Conservation (phyloP, 1,139 yeast species). For the Suhomyces terraborum region DNA sequence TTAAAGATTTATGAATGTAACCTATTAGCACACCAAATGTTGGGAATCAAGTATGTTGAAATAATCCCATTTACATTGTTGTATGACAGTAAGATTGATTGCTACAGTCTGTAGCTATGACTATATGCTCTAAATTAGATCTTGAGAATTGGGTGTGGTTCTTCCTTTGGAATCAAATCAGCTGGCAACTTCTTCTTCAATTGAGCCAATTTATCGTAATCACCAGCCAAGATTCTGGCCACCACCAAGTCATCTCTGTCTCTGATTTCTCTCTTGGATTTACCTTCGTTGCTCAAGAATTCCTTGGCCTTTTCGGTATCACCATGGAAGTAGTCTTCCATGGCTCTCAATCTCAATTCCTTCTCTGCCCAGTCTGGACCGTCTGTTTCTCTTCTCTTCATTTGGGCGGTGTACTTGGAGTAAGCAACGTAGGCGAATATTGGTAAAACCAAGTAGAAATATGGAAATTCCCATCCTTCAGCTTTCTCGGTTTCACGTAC, state of each 20-base stretch:
- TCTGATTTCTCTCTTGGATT: conserved; percentile 59
- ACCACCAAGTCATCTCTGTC: conserved; percentile 78
- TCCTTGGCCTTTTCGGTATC: conserved; percentile 60
- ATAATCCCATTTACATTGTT: conserved; percentile 1
- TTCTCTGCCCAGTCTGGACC: conserved; percentile 81
- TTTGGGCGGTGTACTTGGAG: conserved; percentile 49
- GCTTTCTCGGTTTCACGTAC: conserved; percentile 72
- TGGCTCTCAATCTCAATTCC: conserved; percentile 79
- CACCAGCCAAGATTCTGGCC: conserved; percentile 82
- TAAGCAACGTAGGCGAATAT: conserved; percentile 45
- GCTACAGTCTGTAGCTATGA: conserved; percentile 7
- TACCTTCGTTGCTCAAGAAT: conserved; percentile 57
- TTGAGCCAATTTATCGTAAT: conserved; percentile 77
- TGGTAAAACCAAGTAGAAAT: conserved; percentile 74
- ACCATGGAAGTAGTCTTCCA: conserved; percentile 63
- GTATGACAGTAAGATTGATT: conserved; percentile 3
- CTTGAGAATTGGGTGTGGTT: conserved; percentile 37
- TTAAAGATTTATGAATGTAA: too few species aligned
- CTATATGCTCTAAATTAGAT: conserved; percentile 24
- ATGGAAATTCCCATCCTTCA: conserved; percentile 86
- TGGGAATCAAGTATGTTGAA: not conserved
- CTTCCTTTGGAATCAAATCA: conserved; percentile 42
- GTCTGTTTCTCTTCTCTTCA: conserved; percentile 44
- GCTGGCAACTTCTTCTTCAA: conserved; percentile 57
- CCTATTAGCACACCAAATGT: too few species aligned